Percentiles rank a stretch among this genome's conserved stretches.
phyloP scores from a whole-genome alignment of 495 filamentous ascomycete genomes.

The Oleoguttula mirabilis region DNA sequence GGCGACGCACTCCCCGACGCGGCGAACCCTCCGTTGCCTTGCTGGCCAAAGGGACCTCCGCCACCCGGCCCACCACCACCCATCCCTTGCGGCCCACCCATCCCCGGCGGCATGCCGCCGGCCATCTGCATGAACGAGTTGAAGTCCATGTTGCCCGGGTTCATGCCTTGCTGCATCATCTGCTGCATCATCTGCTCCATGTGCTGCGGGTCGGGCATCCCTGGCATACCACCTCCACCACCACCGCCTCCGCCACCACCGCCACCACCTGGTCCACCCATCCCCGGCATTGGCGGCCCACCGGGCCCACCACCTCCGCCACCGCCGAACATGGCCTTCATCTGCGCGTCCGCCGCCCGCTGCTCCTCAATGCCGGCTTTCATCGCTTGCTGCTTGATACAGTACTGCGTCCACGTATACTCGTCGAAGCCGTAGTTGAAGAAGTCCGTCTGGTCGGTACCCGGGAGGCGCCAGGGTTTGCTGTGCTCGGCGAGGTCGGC shows the following conservation, averaged over 20 bases:
- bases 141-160: slow-evolving; percentile 63
- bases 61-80: slow-evolving; percentile 7
- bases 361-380: slow-evolving; percentile 60
- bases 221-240: slow-evolving; percentile 18
- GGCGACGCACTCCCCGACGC: slow-evolving; percentile 3
- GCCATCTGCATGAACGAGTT: slow-evolving; percentile 25
- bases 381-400: slow-evolving; percentile 70
- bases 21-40: slow-evolving; percentile 7
- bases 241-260: slow-evolving; percentile 22
- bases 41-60: slow-evolving; percentile 2
- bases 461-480: slow-evolving; percentile 92
- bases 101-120: slow-evolving; percentile 12
- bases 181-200: slow-evolving; percentile 59
- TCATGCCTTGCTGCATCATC: slow-evolving; percentile 72
- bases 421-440: slow-evolving; percentile 99
- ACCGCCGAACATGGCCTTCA: slow-evolving; percentile 74
- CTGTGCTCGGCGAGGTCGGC: slow-evolving; percentile 69
- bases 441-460: slow-evolving; percentile 90
- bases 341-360: slow-evolving; percentile 77
- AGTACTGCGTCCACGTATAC: slow-evolving; percentile 95
- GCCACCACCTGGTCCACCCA: slow-evolving; percentile 19
- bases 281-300: slow-evolving; percentile 48
- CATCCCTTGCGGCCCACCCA: slow-evolving; percentile 9
- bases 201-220: slow-evolving; percentile 24
- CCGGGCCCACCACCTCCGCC: slow-evolving; percentile 50